A percentile compares a stretch with the other conserved stretches of the same genome.
phyloP scores from a whole-genome alignment of 1,284 basidiomycete genomes.

The Trichosporon inkin region DNA sequence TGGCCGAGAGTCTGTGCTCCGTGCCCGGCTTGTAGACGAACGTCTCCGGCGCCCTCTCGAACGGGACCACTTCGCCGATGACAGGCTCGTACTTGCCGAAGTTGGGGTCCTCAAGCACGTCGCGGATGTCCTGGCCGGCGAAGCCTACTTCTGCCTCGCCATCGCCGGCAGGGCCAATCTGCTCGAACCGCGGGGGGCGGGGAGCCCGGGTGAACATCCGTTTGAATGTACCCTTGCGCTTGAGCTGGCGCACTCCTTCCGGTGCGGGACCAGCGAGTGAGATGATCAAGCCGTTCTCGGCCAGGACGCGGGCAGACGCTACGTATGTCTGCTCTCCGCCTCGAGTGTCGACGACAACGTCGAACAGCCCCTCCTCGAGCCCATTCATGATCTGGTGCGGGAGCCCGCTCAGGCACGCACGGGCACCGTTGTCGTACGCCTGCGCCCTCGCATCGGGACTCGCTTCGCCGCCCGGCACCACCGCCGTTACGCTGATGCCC shows the following conservation, averaged over 20 bases:
- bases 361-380: conserved; percentile 55
- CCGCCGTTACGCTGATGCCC: conserved; percentile 44
- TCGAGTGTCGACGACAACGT: conserved; percentile 72
- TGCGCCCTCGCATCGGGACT: conserved; percentile 27
- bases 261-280: background rate
- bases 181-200: conserved; percentile 15
- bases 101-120: conserved; percentile 44
- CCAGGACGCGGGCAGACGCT: conserved; percentile 62
- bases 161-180: conserved; percentile 36
- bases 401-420: conserved; percentile 41
- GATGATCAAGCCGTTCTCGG: conserved; percentile 40
- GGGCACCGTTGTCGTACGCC: conserved; percentile 39
- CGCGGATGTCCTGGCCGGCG: conserved; percentile 42
- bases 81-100: conserved; percentile 37
- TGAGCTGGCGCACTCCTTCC: background rate
- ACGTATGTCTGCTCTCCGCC: conserved; percentile 73
- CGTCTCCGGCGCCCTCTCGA: conserved; percentile 41
- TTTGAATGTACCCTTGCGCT: background rate
- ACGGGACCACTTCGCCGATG: conserved; percentile 31
- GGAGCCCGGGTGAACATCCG: background rate
- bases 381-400: conserved; percentile 40
- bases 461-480: conserved; percentile 41
- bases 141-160: conserved; percentile 47
- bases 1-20: background rate
- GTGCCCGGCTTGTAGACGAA: conserved; percentile 22